Evolutionary conservation across 2,329 filamentous ascomycete genomes (phyloP).

Genomic region (Trematosphaeria pertusa): DNA sequence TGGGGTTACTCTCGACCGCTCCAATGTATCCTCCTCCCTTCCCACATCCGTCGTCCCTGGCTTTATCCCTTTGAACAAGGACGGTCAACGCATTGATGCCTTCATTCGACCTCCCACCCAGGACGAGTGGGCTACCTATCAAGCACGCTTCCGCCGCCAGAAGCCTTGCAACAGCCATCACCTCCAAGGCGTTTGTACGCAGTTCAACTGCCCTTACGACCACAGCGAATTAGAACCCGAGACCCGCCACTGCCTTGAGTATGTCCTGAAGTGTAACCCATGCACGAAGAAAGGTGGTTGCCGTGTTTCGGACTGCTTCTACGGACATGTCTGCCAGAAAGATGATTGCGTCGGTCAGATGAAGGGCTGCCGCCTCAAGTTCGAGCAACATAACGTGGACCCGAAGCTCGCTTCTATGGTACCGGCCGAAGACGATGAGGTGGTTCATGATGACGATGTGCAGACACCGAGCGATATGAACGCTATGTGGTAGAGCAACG

Average conservation of each 20-base stretch:
- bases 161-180: slow-evolving; percentile 61
- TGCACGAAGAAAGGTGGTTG: slow-evolving; percentile 53
- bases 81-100: slow-evolving; percentile 56
- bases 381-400: slow-evolving; percentile 28
- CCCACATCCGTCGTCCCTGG: slow-evolving; percentile 18
- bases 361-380: slow-evolving; percentile 35
- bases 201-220: slow-evolving; percentile 51
- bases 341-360: slow-evolving; percentile 28
- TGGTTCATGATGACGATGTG: neutral
- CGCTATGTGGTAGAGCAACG: no score
- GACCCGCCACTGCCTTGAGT: slow-evolving; percentile 52
- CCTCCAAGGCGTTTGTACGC: slow-evolving; percentile 50
- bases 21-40: slow-evolving; percentile 24
- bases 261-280: slow-evolving; percentile 53
- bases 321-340: slow-evolving; percentile 56
- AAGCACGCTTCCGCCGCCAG: slow-evolving; percentile 33
- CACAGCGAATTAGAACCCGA: slow-evolving; percentile 53
- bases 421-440: slow-evolving; percentile 13
- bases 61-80: slow-evolving; percentile 56
- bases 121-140: slow-evolving; percentile 51
- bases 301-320: slow-evolving; percentile 52
- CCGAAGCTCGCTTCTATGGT: slow-evolving; percentile 29
- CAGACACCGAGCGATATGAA: neutral
- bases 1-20: slow-evolving; percentile 5
- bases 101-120: slow-evolving; percentile 47